Evolutionary conservation across 106 monocot genomes (phyloP).

Genomic region (Dioscorea dumetorum): DNA sequence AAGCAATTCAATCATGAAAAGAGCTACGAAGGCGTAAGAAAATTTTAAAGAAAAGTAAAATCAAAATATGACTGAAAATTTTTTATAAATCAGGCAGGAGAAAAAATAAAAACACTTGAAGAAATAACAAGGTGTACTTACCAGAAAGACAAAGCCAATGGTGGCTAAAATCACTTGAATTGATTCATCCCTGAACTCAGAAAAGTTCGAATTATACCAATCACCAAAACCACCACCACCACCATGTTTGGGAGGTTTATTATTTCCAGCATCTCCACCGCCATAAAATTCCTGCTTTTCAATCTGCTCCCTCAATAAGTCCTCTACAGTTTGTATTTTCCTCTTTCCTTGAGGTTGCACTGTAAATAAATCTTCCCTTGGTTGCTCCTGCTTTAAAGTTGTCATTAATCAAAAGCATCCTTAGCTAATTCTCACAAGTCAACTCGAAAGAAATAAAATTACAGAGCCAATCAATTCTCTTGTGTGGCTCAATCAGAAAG

Average conservation of each 20-base stretch:
- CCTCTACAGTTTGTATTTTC: conserved; percentile 5
- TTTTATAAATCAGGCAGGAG: too few relatives aligned
- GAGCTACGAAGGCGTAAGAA: too few relatives aligned
- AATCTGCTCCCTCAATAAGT: conserved; percentile 19
- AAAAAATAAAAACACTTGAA: too few relatives aligned
- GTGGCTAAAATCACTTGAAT: conserved; percentile 58
- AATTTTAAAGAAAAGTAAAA: too few relatives aligned
- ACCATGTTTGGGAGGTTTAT: conserved; percentile 13
- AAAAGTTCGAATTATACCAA: conserved; percentile 26
- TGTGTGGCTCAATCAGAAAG: too few relatives aligned
- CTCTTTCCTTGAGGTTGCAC: conserved; percentile 11
- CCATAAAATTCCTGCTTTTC: conserved; percentile 7
- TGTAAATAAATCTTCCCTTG: conserved; percentile 9
- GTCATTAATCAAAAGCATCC: not conserved
- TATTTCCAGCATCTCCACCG: conserved; percentile 28
- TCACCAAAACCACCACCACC: conserved; percentile 24
- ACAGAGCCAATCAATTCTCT: too few relatives aligned
- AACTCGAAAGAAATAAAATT: too few relatives aligned
- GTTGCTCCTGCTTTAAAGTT: not conserved
- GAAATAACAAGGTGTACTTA: conserved; percentile 13
- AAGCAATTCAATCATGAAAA: too few relatives aligned
- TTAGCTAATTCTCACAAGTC: too few relatives aligned
- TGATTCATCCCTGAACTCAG: conserved; percentile 34
- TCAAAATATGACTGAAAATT: too few relatives aligned
- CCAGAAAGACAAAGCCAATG: conserved; percentile 49